Conservation (phyloP, 2,329 filamentous ascomycete species). For the Drechslerella dactyloides region DNA sequence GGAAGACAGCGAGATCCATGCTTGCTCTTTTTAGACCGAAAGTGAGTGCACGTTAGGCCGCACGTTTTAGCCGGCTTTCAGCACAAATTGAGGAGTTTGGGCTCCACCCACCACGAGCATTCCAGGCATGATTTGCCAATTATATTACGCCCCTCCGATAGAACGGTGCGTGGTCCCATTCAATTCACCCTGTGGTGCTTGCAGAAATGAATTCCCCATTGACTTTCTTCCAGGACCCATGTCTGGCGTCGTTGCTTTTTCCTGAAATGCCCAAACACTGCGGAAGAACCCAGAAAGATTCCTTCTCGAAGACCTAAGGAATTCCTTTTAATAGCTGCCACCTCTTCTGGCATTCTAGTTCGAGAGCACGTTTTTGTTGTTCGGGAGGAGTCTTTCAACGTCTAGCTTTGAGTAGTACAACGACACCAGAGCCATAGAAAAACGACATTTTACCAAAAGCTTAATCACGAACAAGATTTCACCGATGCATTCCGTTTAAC, state of each 20-base stretch:
- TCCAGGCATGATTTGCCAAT: slow-evolving; percentile 34
- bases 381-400: neutral
- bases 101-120: slow-evolving; percentile 27
- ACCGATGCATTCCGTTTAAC: neutral
- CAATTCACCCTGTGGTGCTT: slow-evolving; percentile 13
- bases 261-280: slow-evolving; percentile 2
- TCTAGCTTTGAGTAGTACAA: neutral
- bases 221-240: slow-evolving; percentile 27
- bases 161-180: slow-evolving; percentile 16
- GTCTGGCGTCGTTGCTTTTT: slow-evolving; percentile 33
- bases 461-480: too few species aligned
- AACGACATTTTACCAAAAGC: too few species aligned
- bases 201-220: slow-evolving; percentile 46
- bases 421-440: neutral
- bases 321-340: slow-evolving; percentile 43
- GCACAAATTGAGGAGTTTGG: slow-evolving; percentile 26
- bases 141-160: slow-evolving; percentile 15
- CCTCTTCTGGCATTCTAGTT: slow-evolving; percentile 20
- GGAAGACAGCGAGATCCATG: slow-evolving; percentile 46
- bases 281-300: slow-evolving; percentile 40
- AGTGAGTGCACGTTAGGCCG: slow-evolving; percentile 23
- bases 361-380: neutral
- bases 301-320: slow-evolving; percentile 48
- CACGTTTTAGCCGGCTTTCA: slow-evolving; percentile 49
- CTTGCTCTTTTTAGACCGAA: slow-evolving; percentile 34